These are phyloP conservation scores for Penicillium sp. DNA, from an alignment of 2,329 filamentous ascomycete genomes.

Conservation along the genomic window DNA sequence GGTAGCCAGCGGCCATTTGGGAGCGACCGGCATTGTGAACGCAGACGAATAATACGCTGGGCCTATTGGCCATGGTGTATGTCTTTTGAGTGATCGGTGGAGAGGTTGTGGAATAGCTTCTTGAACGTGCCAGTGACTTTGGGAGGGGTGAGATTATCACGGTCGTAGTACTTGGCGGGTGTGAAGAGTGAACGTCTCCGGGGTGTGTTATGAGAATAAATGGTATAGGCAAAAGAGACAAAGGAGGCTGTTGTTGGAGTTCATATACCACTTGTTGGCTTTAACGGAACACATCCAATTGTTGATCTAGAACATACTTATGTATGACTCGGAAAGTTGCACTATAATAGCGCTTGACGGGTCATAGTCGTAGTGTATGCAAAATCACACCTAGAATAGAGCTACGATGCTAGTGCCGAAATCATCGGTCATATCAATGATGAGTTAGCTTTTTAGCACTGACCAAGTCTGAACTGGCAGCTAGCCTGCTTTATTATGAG, in stretches of 20 bases:
- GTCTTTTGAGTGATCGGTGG: conserved; percentile 2
- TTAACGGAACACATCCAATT: background rate
- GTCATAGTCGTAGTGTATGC: conserved; percentile 1
- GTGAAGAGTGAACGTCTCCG: background rate
- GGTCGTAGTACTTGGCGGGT: background rate
- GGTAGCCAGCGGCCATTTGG: conserved; percentile 25
- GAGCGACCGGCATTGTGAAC: conserved; percentile 28
- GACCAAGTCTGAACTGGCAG: too few relatives aligned
- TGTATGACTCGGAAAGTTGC: background rate
- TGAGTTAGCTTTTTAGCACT: too few relatives aligned
- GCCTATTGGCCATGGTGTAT: conserved; percentile 14
- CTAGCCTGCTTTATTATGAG: too few relatives aligned
- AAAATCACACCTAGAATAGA: conserved; percentile 1
- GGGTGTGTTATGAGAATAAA: background rate
- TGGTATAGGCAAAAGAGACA: background rate
- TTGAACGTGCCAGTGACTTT: too few relatives aligned
- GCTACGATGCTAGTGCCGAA: conserved; percentile 1
- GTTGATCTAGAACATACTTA: conserved; percentile 7
- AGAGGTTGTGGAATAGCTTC: background rate
- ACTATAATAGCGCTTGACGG: background rate
- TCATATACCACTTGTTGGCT: conserved; percentile 4
- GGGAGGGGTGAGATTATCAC: conserved; percentile 6
- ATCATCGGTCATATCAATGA: background rate
- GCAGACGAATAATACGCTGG: conserved; percentile 28
- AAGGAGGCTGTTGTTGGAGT: conserved; percentile 1